Base-by-base conservation (phyloP, 2,329 filamentous ascomycete genomes). In the Colletotrichum falcatum region DNA sequence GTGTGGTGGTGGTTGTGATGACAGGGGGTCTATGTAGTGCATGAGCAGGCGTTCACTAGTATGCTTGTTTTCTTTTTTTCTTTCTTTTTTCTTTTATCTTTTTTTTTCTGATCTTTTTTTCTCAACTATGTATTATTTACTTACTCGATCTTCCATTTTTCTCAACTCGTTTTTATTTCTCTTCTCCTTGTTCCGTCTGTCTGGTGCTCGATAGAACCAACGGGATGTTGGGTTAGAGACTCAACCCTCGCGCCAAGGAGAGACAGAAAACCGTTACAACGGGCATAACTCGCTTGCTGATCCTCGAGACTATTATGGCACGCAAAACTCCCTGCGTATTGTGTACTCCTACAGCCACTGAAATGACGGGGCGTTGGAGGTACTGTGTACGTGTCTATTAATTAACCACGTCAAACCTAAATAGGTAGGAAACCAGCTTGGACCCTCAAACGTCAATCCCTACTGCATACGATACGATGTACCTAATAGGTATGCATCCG, bases 401-500 rank as follows among this genome's bases (percentile, higher is more conserved):
- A 26, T 12, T 6, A 12, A 6, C 1, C 9, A 16, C 8, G 37
- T 49, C 30, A 54, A 35, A 33, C 61, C 35, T 8, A 3, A 39
- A 33, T 11, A 16, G 61, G 61, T 11, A 16, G 61, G 61, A 63
- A 63, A 18, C 7, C 20, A 55, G 23, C 49, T 46, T 35, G 7
- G 26, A 4, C 26, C 26, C 37, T 35, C 23, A 20, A 54, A 46
- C 20, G 61, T 42, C 48, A 63, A 63, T 18, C 48, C 26, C 39
- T 23, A 20, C 4, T 20, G n/a, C n/a, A n/a, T n/a, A n/a, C n/a
- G n/a, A n/a, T n/a, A n/a, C n/a, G n/a, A n/a, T n/a, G n/a, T n/a
- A n/a, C n/a, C n/a, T n/a, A n/a, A n/a, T n/a, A n/a, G n/a, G n/a
- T n/a, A n/a, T n/a, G n/a, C n/a, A n/a, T n/a, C n/a, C n/a, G n/a